Evolutionary conservation across 495 filamentous ascomycete species (phyloP).

Genomic region (Cercophora scortea): DNA sequence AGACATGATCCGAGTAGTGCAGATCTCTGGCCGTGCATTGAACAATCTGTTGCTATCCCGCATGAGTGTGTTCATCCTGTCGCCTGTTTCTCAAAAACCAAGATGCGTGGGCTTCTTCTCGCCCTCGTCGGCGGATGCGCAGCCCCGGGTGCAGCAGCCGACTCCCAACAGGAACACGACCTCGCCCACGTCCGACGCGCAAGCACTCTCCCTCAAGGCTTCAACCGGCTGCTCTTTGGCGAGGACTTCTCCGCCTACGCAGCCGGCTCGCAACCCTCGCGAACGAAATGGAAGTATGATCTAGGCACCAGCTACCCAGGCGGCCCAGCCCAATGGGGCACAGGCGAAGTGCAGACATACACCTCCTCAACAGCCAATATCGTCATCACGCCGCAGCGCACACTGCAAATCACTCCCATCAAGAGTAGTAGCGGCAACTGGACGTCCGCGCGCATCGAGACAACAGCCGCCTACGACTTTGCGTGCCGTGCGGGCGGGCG

Average conservation of each 20-base stretch:
- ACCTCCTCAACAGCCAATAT: conserved; percentile 15
- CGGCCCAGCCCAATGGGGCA: conserved; percentile 22
- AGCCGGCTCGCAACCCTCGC: conserved; percentile 1
- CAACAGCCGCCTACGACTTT: conserved; percentile 19
- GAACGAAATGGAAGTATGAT: conserved; percentile 14
- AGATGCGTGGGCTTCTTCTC: too few relatives aligned
- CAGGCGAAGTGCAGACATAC: conserved; percentile 23
- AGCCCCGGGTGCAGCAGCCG: too few relatives aligned
- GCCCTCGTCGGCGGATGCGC: too few relatives aligned
- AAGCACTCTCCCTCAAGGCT: neutral
- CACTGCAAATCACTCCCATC: conserved; percentile 6
- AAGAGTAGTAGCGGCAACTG: conserved; percentile 11
- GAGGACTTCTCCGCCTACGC: conserved; percentile 7
- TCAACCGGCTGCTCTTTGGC: conserved; percentile 6
- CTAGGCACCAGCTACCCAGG: conserved; percentile 23
- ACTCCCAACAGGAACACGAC: too few relatives aligned
- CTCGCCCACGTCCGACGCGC: too few relatives aligned
- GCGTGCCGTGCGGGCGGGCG: conserved; percentile 23
- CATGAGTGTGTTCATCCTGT: too few relatives aligned
- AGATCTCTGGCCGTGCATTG: too few relatives aligned
- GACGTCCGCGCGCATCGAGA: conserved; percentile 38
- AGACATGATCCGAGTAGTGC: too few relatives aligned
- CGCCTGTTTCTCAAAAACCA: too few relatives aligned
- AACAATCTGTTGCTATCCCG: too few relatives aligned
- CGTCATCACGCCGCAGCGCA: conserved; percentile 6